Base-by-base conservation (phyloP, 106 monocot genomes). In the Triglochin maritima region DNA sequence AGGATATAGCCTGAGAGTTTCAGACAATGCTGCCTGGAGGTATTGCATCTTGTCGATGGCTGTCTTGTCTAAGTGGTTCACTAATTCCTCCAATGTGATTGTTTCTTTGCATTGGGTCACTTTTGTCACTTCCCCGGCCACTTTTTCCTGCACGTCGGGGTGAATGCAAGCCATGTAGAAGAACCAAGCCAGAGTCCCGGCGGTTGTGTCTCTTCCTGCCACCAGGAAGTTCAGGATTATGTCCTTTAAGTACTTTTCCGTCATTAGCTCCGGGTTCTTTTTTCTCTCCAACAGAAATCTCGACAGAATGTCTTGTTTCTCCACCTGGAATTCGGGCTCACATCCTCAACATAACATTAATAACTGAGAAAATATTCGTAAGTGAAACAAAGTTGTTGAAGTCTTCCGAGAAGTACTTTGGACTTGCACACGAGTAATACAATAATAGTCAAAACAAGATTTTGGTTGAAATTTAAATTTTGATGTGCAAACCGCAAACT, bases 161-260 rank as follows among this genome's bases (percentile, higher is more conserved):
- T 74, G 16, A 57, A 12, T 59, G 56, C 74, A 67, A 7, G 66
- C 48, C 65, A 74, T 49, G 60, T 60, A 60, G 48, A 59, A 61
- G 60, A 71, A 71, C 70, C 70, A 71, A 47, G 59, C 46, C 0
- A 71, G 60, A 4, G 70, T 71, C 2, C 70, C 70, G 3, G 70
- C 58, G 0, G 70, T 71, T 6, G 70, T 66, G 41, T 74, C 74
- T 50, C 59, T 74, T 55, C 74, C 74, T 3, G 74, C 74, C 46
- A 74, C 66, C 47, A 74, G 58, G 48, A 74, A 66, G 57, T 57
- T 74, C 44, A 67, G 64, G 6, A 74, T 67, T 16, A 74, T 74
- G 58, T 74, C 74, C 11, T 66, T 65, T 51, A 74, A 66, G 50
- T 74, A 74, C 16, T 66, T 65, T 4, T 49, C 49, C 7, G 11